Percentiles rank a stretch among this genome's conserved stretches.
Conservation (phyloP, 164 flowering plant genomes). For the Sedum album region DNA sequence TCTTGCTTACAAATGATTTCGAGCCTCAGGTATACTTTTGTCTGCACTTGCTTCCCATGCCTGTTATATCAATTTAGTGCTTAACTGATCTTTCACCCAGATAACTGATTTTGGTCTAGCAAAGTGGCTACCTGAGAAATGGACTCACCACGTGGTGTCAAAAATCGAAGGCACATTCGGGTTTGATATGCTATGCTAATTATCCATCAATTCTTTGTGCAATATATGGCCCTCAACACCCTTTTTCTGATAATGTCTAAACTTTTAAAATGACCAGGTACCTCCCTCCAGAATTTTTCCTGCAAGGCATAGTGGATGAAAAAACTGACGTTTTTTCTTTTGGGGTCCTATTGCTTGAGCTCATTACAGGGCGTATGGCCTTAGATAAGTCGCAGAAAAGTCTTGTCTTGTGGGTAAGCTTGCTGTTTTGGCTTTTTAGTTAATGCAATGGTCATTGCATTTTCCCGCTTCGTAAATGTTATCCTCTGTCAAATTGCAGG, state of each 20-base stretch:
- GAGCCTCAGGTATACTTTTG: conserved; percentile 43
- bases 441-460: neutral
- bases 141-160: conserved; percentile 78
- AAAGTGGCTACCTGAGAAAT: conserved; percentile 91
- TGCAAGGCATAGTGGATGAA: conserved; percentile 91
- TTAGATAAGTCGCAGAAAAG: conserved; percentile 62
- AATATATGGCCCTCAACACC: neutral
- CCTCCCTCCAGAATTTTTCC: conserved; percentile 89
- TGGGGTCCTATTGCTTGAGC: conserved; percentile 80
- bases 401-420: conserved; percentile 87
- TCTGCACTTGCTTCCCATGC: neutral
- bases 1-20: conserved; percentile 49
- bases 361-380: conserved; percentile 71
- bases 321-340: conserved; percentile 87
- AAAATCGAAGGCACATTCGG: conserved; percentile 92
- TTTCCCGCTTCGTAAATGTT: neutral
- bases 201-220: neutral
- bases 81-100: conserved; percentile 24
- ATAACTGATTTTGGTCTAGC: conserved; percentile 96
- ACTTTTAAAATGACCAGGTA: conserved; percentile 42
- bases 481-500: conserved; percentile 30
- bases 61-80: too few relatives aligned
- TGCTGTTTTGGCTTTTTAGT: neutral
- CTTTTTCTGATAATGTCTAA: neutral
- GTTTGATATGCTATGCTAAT: too few relatives aligned